Base-by-base conservation (phyloP, 352 stramenopile genomes). In the Pythium sp. region DNA sequence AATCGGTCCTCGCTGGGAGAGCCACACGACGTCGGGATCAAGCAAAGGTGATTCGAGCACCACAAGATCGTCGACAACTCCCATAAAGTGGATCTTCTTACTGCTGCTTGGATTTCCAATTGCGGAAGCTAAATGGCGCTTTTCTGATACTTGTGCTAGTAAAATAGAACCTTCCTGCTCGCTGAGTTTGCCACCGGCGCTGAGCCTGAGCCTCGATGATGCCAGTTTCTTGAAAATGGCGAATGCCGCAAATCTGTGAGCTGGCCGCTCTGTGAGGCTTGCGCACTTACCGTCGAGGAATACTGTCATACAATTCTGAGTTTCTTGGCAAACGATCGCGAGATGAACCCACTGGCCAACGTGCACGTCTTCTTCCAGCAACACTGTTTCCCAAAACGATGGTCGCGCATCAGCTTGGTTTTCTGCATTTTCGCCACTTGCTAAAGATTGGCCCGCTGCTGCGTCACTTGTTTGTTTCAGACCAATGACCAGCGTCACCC, bases 11-110 rank as follows among this genome's bases (percentile, higher is more conserved):
- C 58, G 72, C 12, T 30, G 18, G 14, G 69, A 65, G 46, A 86
- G 63, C 49, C 63, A 74, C 0, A n/a, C 1, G 62, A 78, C 65
- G 9, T 62, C 63, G 34, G 70, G 41, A 0, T 74, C 68, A 0
- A 34, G 20, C 54, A 80, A 26, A 30, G 22, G 5, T 0, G 22
- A 32, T 36, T 26, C 26, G 5, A 70, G 41, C 38, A 84, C 47
- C 46, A 70, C 46, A 7, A 84, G 49, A 71, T 86, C 76, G 14
- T 86, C 77, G 22, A 86, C 20, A 30, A 65, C 57, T 6, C 46
- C 64, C 18, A 18, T 24, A n/a, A 70, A 54, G 28, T 64, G 30
- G 2, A 14, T 7, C 14, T 46, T 69, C 47, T 53, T 64, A 30
- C 11, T 64, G 28, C 30, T 59, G 7, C 14, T 47, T 47, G 38